phyloP scores from a whole-genome alignment of 1,284 basidiomycete genomes.

The Vanrija sp. region DNA sequence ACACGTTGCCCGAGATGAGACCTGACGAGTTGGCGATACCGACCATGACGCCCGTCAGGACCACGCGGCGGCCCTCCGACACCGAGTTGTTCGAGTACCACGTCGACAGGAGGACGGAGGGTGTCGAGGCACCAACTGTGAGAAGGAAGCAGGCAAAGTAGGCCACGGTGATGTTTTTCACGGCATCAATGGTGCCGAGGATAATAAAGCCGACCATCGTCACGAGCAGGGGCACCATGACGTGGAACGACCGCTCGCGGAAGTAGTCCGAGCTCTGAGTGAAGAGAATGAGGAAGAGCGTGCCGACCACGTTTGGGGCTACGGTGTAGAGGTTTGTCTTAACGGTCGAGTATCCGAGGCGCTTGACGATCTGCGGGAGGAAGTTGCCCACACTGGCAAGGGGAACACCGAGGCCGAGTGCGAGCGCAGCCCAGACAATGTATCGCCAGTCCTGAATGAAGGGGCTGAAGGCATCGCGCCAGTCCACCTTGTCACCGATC shows the following conservation, averaged over 20 bases:
- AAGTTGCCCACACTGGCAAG: constrained; percentile 55
- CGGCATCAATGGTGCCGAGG: constrained; percentile 29
- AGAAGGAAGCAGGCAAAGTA: constrained; percentile 33
- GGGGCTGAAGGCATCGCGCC: constrained; percentile 54
- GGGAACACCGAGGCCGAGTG: constrained; percentile 54
- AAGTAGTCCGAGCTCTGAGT: constrained; percentile 16
- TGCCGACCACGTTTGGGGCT: constrained; percentile 24
- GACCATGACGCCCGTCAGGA: constrained; percentile 20
- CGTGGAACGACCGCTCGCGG: constrained; percentile 21
- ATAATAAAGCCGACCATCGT: constrained; percentile 36
- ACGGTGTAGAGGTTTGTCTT: constrained; percentile 36
- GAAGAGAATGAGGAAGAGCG: constrained; percentile 12
- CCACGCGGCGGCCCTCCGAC: constrained; percentile 22
- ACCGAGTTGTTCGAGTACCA: constrained; percentile 28
- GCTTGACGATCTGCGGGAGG: constrained; percentile 34
- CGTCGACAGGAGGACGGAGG: constrained; percentile 24
- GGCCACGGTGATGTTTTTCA: constrained; percentile 39
- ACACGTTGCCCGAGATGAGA: constrained; percentile 22
- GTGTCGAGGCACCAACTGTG: constrained; percentile 24
- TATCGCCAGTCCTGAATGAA: constrained; percentile 53
- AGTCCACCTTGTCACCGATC: constrained; percentile 19
- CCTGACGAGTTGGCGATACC: constrained; percentile 20
- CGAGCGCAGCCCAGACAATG: constrained; percentile 54
- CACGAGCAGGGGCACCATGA: constrained; percentile 19
- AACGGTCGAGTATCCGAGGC: constrained; percentile 24